Conservation (phyloP, 2,329 filamentous ascomycete species). For the Endoconidiophora laricicola region DNA sequence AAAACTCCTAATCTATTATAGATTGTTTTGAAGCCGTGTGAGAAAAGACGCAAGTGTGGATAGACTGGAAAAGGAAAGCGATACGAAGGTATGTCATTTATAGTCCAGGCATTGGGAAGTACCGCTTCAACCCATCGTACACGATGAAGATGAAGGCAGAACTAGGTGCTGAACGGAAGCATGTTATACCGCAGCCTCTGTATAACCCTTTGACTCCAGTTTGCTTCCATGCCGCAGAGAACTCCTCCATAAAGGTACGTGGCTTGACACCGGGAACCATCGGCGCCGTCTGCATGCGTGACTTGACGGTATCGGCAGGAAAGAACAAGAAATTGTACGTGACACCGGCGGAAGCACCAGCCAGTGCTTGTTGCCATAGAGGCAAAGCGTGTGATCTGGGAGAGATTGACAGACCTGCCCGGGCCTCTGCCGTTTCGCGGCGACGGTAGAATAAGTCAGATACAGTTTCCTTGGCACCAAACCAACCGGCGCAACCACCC, state of each 20-base stretch:
- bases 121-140: conserved; percentile 68
- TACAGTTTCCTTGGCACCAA: conserved; percentile 73
- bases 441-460: conserved; percentile 50
- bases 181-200: conserved; percentile 87
- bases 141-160: conserved; percentile 98
- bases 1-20: conserved; percentile 6
- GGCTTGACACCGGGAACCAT: conserved; percentile 37
- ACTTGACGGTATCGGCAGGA: conserved; percentile 94
- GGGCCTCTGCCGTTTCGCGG: conserved; percentile 30
- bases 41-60: not conserved
- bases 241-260: conserved; percentile 57
- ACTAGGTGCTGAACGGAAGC: conserved; percentile 72
- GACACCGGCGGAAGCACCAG: conserved; percentile 77
- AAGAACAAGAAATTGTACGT: conserved; percentile 96
- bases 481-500: conserved; percentile 88
- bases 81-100: conserved; percentile 13
- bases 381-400: conserved; percentile 49
- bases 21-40: conserved; percentile 14
- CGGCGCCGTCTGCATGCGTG: conserved; percentile 82
- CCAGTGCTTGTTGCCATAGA: conserved; percentile 72
- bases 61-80: conserved; percentile 14
- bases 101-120: conserved; percentile 35
- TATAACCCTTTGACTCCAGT: conserved; percentile 77
- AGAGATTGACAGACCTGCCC: conserved; percentile 29
- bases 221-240: conserved; percentile 58